Evolutionary conservation across 306 rosid genomes (phyloP), one percentile per base, ranked within the genome.

Genomic region (Boehmeria nivea): DNA sequence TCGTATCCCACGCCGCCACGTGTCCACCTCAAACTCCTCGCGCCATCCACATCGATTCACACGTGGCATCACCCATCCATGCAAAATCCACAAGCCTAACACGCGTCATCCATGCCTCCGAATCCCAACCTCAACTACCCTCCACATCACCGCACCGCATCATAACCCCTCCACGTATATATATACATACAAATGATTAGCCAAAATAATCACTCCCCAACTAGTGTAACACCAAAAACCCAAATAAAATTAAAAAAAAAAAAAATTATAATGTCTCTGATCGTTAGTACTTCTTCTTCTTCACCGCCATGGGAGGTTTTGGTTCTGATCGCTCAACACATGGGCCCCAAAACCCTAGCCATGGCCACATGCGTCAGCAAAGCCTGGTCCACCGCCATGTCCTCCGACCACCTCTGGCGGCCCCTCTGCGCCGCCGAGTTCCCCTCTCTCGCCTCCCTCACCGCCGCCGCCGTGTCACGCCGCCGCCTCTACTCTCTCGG

Each of bases 391-490:
- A 19, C n/a, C 11, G 27, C 21, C 38, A 26, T 51, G 39, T 51
- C 56, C 21, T 25, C 38, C 37, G 17, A 51, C 56, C 37, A 31
- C 36, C 5, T 31, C 51, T 45, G 26, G 51, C 8, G 36, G 8
- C 36, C 36, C 5, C 5, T 31, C 36, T 31, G 36, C 36, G 36
- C 36, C 36, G 1, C 0, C 36, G 36, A 31, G 36, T 31, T 1
- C 9, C 36, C 36, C 36, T 45, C 51, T 20, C 51, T 45, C 77
- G 36, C 36, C 2, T 6, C 36, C 2, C 36, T 31, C 36, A 6
- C 36, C 36, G 36, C 36, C 76, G 79, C 87, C 64, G 73, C 67
- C 45, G 73, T 73, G 55, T 78, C 79, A 0, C 2, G 36, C 89
- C 95, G 81, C 62, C 76, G 14, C 12, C 13, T 19, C 83, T 14